These are phyloP conservation scores for Vitis hybrid DNA, from an alignment of 177 flowering plant species.

Conservation along the genomic window DNA sequence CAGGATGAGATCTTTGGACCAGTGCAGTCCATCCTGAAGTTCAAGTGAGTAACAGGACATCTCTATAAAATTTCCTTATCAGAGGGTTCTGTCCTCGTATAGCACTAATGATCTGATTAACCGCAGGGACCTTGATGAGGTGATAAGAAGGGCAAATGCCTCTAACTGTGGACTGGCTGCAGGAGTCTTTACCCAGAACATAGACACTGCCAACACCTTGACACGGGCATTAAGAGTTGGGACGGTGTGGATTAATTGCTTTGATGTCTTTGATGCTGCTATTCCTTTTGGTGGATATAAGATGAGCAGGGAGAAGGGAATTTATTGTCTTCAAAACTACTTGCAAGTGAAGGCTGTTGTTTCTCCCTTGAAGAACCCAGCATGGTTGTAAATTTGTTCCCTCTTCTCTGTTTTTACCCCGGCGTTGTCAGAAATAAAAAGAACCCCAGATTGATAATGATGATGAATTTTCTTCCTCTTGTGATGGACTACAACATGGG, in stretches of 20 bases:
- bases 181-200: conserved; percentile 27
- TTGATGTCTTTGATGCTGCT: conserved; percentile 30
- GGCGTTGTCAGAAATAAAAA: too few relatives aligned
- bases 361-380: conserved; percentile 15
- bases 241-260: conserved; percentile 33
- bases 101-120: not conserved
- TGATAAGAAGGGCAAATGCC: conserved; percentile 51
- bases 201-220: not conserved
- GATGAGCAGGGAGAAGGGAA: not conserved
- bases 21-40: conserved; percentile 63
- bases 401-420: too few relatives aligned
- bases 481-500: too few relatives aligned
- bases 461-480: too few relatives aligned
- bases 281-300: conserved; percentile 44
- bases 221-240: conserved; percentile 28
- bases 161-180: conserved; percentile 40
- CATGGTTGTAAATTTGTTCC: too few relatives aligned
- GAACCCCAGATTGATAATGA: too few relatives aligned
- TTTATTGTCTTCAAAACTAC: conserved; percentile 27
- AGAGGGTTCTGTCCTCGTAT: not conserved
- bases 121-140: conserved; percentile 51
- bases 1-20: conserved; percentile 70
- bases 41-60: conserved; percentile 42
- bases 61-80: not conserved
- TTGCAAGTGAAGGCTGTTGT: conserved; percentile 39